Base-by-base conservation (phyloP, 1,284 basidiomycete genomes). In the Chalciporus sp. region DNA sequence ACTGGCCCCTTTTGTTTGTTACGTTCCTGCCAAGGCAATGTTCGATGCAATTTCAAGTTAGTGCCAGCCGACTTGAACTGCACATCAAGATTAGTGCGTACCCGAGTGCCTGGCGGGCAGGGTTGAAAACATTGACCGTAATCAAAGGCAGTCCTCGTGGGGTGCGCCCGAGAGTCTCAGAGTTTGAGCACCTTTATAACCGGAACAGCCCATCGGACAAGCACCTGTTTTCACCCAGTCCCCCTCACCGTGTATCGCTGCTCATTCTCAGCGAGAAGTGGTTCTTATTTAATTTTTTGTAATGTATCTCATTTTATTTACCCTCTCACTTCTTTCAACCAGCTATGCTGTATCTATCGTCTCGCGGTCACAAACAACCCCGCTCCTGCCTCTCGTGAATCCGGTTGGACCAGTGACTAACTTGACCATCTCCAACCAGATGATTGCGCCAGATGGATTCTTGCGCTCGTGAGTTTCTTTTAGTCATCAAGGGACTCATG, bases 401-500 rank as follows among this genome's bases (percentile, higher is more conserved):
- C 35, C 27, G 26, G 52, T 76, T 27, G 74, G 72, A 17, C 65
- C 74, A 7, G 52, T 50, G 23, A 62, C 63, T n/a, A 61, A 67
- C 42, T 27, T 77, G 6, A 57, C 65, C 19, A 72, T 78, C 20
- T 61, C 60, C 19, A 78, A 78, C 52, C 50, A 44, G 16, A 55
- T 61, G 29, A 65, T 79, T 43, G 52, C 70, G 8, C 77, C 76
- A 4, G 76, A 78, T 65, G 77, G 77, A 26, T 76, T 70, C 53
- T 45, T 51, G 48, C 73, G 75, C 40, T 66, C 63, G 72, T 77
- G 53, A 17, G 66, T 62, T 37, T 17, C 37, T 31, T 42, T 44
- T 10, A 7, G 19, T 44, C 17, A n/a, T 1, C 5, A 7, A 0
- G 11, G 20, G 20, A 29, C n/a, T 44, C 31, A 4, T 20, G 41